Percentiles rank a stretch among this genome's conserved stretches.
Evolutionary conservation across 1,139 yeast species (phyloP).

Genomic region (Kazachstania sp.): DNA sequence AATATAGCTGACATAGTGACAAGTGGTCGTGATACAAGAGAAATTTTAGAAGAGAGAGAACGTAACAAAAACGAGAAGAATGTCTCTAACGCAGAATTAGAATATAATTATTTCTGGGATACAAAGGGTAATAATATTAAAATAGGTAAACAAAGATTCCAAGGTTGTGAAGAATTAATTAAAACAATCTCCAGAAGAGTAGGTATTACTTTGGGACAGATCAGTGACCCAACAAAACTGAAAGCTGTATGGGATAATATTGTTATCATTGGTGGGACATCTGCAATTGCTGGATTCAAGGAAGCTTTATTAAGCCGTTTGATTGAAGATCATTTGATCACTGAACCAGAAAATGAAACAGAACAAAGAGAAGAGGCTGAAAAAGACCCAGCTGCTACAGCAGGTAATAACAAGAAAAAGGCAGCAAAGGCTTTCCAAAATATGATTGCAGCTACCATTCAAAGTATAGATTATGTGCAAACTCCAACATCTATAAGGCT

Average conservation of each 20-base stretch:
- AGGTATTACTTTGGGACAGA: slow-evolving; percentile 42
- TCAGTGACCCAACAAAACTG: slow-evolving; percentile 62
- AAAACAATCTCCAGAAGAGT: slow-evolving; percentile 46
- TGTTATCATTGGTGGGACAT: slow-evolving; percentile 69
- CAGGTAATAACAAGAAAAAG: slow-evolving; percentile 21
- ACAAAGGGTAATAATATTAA: slow-evolving; percentile 39
- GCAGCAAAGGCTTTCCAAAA: slow-evolving; percentile 4
- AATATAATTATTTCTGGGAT: slow-evolving; percentile 59
- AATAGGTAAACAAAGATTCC: slow-evolving; percentile 83
- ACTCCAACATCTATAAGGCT: slow-evolving; percentile 67
- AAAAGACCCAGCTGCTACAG: slow-evolving; percentile 15
- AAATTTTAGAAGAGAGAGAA: slow-evolving; percentile 52
- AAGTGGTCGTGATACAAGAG: slow-evolving; percentile 56
- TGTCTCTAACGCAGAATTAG: slow-evolving; percentile 48
- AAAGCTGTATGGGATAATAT: slow-evolving; percentile 85
- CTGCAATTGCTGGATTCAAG: slow-evolving; percentile 64
- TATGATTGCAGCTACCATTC: slow-evolving; percentile 21
- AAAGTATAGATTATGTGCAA: slow-evolving; percentile 38
- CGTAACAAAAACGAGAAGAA: slow-evolving; percentile 35
- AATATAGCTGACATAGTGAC: slow-evolving; percentile 90
- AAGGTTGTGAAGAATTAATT: slow-evolving; percentile 59
- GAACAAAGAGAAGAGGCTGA: slow-evolving; percentile 25
- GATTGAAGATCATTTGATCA: slow-evolving; percentile 47
- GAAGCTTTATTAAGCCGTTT: slow-evolving; percentile 59
- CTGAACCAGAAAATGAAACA: slow-evolving; percentile 33